Evolutionary conservation across 768 basidiomycete genomes (phyloP).

Genomic region (Boletus patriciae): DNA sequence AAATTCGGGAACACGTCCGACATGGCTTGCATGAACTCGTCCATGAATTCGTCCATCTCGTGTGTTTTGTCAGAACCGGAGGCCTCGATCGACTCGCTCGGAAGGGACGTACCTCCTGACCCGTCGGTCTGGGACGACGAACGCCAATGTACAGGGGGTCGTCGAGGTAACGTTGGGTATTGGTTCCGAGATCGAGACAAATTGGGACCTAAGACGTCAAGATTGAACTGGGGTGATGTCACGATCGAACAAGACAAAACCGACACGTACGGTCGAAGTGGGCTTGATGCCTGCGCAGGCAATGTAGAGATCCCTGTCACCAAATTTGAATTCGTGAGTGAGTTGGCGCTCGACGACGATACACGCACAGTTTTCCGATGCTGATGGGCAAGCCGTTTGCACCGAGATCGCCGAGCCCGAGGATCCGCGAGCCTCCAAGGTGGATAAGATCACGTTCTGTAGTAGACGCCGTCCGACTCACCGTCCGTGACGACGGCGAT

Average conservation of each 20-base stretch:
- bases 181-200: slow-evolving; percentile 74
- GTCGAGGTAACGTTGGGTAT: slow-evolving; percentile 61
- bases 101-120: slow-evolving; percentile 39
- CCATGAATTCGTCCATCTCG: slow-evolving; percentile 73
- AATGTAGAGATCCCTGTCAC: slow-evolving; percentile 58
- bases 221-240: background rate
- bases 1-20: slow-evolving; percentile 61
- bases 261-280: slow-evolving; percentile 38
- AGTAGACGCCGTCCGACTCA: slow-evolving; percentile 6
- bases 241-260: background rate
- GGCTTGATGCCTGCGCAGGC: slow-evolving; percentile 68
- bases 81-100: background rate
- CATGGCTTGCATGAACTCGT: slow-evolving; percentile 73
- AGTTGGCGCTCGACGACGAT: background rate
- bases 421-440: slow-evolving; percentile 59
- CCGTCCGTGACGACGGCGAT: slow-evolving; percentile 83
- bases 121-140: slow-evolving; percentile 50
- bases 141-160: slow-evolving; percentile 79
- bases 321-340: background rate
- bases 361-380: slow-evolving; percentile 67
- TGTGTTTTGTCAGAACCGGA: background rate
- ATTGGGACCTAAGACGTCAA: slow-evolving; percentile 49
- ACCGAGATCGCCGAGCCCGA: slow-evolving; percentile 58
- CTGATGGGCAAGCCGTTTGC: slow-evolving; percentile 52
- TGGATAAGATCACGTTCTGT: background rate